These are phyloP conservation scores for Yamadazyma sp. DNA, from an alignment of 1,139 yeast genomes.

Conservation along the genomic window DNA sequence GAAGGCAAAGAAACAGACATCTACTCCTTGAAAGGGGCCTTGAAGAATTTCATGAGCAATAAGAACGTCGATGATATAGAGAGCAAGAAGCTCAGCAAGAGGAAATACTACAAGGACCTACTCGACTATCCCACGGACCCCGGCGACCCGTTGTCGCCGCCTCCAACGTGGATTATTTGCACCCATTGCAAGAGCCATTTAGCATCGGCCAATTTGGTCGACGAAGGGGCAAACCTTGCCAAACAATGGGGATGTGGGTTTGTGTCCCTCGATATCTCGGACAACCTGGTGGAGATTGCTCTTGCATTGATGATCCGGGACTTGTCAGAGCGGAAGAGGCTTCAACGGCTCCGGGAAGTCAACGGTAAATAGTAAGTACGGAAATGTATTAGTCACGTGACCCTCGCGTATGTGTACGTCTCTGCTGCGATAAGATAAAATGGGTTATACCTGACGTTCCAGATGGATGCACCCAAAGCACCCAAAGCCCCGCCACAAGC, in stretches of 20 bases:
- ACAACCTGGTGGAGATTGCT: slow-evolving; percentile 53
- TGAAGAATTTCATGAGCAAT: slow-evolving; percentile 58
- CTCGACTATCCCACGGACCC: slow-evolving; percentile 40
- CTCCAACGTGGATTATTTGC: slow-evolving; percentile 67
- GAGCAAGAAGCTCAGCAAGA: slow-evolving; percentile 15
- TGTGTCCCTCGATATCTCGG: slow-evolving; percentile 52
- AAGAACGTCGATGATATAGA: slow-evolving; percentile 24
- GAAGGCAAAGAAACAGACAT: slow-evolving; percentile 66
- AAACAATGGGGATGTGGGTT: slow-evolving; percentile 64
- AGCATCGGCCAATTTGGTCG: slow-evolving; percentile 58
- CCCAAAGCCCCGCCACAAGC: no score
- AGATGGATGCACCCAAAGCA: neutral
- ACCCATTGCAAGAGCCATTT: slow-evolving; percentile 57
- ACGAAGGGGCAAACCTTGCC: slow-evolving; percentile 57
- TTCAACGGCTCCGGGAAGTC: slow-evolving; percentile 12
- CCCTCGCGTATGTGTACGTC: neutral
- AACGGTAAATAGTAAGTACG: neutral
- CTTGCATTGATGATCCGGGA: slow-evolving; percentile 60
- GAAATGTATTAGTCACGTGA: neutral
- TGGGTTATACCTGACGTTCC: neutral
- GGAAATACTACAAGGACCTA: slow-evolving; percentile 17
- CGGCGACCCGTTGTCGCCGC: slow-evolving; percentile 50
- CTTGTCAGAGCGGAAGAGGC: slow-evolving; percentile 45
- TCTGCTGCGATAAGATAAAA: slow-evolving; percentile 5
- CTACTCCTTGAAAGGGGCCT: slow-evolving; percentile 55